These are phyloP conservation scores for Cyberlindnera japonica DNA, from an alignment of 805 yeast genomes.

Conservation along the genomic window DNA sequence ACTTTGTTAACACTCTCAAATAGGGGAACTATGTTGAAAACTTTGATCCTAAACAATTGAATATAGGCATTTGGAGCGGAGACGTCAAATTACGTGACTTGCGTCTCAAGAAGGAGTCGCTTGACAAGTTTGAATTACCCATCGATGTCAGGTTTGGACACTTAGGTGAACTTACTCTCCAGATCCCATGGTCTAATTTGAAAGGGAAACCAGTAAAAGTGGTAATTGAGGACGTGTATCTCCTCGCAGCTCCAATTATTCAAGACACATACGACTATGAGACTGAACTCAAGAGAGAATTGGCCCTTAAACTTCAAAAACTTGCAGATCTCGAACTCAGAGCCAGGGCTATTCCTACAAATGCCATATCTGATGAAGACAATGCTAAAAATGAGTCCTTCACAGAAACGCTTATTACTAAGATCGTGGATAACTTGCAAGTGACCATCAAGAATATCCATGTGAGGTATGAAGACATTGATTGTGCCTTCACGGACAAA, in stretches of 20 bases:
- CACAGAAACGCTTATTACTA: constrained; percentile 81
- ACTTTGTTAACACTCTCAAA: constrained; percentile 7
- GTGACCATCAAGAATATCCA: constrained; percentile 89
- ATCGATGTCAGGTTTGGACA: constrained; percentile 86
- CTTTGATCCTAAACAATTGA: constrained; percentile 91
- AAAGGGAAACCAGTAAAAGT: constrained; percentile 91
- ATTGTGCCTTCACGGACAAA: constrained; percentile 57
- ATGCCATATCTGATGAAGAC: constrained; percentile 33
- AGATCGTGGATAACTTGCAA: constrained; percentile 89
- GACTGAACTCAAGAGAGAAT: constrained; percentile 57
- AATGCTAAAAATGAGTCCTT: constrained; percentile 68
- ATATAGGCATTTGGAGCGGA: constrained; percentile 97
- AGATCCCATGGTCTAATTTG: constrained; percentile 95
- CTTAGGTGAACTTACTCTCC: constrained; percentile 82
- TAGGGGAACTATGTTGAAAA: constrained; percentile 80
- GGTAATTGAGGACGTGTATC: constrained; percentile 77
- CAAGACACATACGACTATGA: constrained; percentile 49
- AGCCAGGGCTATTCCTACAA: constrained; percentile 41
- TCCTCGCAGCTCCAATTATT: constrained; percentile 74
- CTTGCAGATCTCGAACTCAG: constrained; percentile 59
- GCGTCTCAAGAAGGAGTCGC: constrained; percentile 78
- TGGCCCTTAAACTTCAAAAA: constrained; percentile 61
- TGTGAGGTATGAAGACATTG: constrained; percentile 82
- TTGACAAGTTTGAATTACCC: constrained; percentile 84
- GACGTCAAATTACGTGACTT: constrained; percentile 84